These are phyloP conservation scores for Peniophora sp. DNA, from an alignment of 1,284 basidiomycete genomes.

Conservation along the genomic window DNA sequence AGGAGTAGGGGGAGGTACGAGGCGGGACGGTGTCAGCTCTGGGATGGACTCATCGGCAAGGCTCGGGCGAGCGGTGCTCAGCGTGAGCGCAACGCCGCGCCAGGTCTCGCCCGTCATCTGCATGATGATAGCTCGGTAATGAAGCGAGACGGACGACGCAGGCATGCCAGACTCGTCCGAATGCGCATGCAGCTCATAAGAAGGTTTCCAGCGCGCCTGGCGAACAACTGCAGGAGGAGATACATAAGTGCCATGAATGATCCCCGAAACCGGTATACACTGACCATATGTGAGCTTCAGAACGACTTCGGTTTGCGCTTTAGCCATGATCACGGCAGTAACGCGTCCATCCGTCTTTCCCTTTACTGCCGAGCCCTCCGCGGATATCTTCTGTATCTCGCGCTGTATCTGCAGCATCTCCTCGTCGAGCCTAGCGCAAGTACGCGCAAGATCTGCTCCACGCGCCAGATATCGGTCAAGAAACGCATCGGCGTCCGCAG, in stretches of 20 bases:
- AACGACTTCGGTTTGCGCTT: constrained; percentile 26
- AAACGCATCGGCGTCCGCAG: constrained; percentile 22
- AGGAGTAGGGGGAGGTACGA: not conserved
- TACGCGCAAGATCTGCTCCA: constrained; percentile 20
- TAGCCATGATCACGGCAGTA: constrained; percentile 29
- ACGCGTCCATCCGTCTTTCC: constrained; percentile 28
- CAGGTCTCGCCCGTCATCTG: not conserved
- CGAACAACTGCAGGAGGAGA: too few relatives aligned
- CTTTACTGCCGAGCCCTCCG: constrained; percentile 24
- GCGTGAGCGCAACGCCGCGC: not conserved
- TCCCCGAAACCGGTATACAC: too few relatives aligned
- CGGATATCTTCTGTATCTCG: constrained; percentile 27
- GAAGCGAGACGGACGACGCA: not conserved
- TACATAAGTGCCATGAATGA: too few relatives aligned
- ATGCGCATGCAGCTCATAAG: not conserved
- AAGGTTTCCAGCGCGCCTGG: not conserved
- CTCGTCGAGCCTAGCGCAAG: constrained; percentile 29
- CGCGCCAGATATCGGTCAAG: constrained; percentile 24
- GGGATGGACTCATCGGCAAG: not conserved
- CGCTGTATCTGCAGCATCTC: constrained; percentile 32
- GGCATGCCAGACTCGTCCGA: not conserved
- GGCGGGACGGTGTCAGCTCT: not conserved
- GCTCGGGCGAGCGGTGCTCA: not conserved
- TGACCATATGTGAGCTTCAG: constrained; percentile 48
- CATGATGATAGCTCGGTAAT: not conserved